Evolutionary conservation across 345 rosid genomes (phyloP).

Genomic region (Boechera stricta): DNA sequence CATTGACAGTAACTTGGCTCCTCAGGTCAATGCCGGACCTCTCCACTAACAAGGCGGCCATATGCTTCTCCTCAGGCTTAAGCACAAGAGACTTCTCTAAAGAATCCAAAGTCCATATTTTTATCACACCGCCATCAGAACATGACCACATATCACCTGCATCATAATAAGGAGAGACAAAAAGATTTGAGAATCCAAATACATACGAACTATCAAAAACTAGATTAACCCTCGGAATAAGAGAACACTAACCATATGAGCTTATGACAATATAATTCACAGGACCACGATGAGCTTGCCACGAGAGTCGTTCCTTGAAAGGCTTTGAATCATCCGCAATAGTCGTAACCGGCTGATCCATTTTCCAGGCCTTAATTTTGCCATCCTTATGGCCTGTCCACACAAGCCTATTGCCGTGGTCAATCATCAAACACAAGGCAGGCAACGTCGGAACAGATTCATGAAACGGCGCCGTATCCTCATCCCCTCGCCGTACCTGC

Average conservation of each 20-base stretch:
- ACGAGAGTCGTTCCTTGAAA: constrained; percentile 78
- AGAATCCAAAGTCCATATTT: constrained; percentile 85
- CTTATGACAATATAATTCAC: constrained; percentile 67
- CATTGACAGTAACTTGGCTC: constrained; percentile 86
- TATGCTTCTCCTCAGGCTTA: constrained; percentile 72
- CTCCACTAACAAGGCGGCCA: constrained; percentile 93
- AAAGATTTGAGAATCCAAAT: constrained; percentile 8
- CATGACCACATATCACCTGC: constrained; percentile 93
- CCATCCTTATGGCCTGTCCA: constrained; percentile 96
- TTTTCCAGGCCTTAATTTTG: constrained; percentile 81
- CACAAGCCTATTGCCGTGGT: constrained; percentile 61
- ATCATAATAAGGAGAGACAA: constrained; percentile 23
- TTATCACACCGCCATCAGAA: constrained; percentile 70
- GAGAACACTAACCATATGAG: constrained; percentile 61
- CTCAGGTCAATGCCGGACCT: constrained; percentile 84
- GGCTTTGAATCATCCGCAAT: constrained; percentile 43
- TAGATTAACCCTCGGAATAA: not conserved
- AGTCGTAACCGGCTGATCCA: constrained; percentile 50
- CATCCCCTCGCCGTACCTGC: constrained; percentile 78
- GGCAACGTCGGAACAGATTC: constrained; percentile 70
- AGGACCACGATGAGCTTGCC: constrained; percentile 90
- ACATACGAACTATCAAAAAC: constrained; percentile 5
- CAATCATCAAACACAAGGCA: constrained; percentile 68
- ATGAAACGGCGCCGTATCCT: constrained; percentile 82
- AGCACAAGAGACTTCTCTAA: constrained; percentile 83